These are phyloP conservation scores for Colletotrichum sp. DNA, from an alignment of 2,329 filamentous ascomycete genomes.

Conservation along the genomic window DNA sequence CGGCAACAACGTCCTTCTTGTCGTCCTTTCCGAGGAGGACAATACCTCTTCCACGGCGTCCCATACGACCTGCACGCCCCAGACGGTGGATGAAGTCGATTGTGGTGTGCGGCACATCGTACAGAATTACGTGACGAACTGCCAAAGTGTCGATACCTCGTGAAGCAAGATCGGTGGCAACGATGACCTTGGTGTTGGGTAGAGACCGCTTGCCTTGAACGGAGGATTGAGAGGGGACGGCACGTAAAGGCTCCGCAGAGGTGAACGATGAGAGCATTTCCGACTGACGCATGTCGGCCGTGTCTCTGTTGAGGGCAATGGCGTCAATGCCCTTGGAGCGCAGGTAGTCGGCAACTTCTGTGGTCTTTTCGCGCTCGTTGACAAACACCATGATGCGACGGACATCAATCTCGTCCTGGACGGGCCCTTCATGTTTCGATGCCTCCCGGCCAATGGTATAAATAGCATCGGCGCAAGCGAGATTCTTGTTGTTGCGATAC, in stretches of 20 bases:
- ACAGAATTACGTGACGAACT: slow-evolving; percentile 89
- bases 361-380: slow-evolving; percentile 90
- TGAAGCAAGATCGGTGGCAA: slow-evolving; percentile 92
- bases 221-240: slow-evolving; percentile 28
- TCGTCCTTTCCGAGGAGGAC: slow-evolving; percentile 91
- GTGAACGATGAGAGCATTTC: slow-evolving; percentile 82
- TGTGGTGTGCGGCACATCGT: slow-evolving; percentile 96
- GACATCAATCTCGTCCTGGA: slow-evolving; percentile 64
- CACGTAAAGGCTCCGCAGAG: slow-evolving; percentile 43
- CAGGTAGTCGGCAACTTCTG: slow-evolving; percentile 81
- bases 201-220: slow-evolving; percentile 55
- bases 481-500: slow-evolving; percentile 88
- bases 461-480: slow-evolving; percentile 94
- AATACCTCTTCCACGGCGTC: slow-evolving; percentile 84
- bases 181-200: slow-evolving; percentile 84
- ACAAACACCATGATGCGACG: slow-evolving; percentile 95
- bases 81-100: slow-evolving; percentile 98
- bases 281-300: slow-evolving; percentile 75
- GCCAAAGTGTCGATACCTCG: slow-evolving; percentile 93
- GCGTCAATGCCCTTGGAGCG: slow-evolving; percentile 87
- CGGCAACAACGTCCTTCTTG: slow-evolving; percentile 85
- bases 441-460: slow-evolving; percentile 88
- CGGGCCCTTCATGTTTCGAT: slow-evolving; percentile 59
- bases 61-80: slow-evolving; percentile 91
- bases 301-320: slow-evolving; percentile 83